A percentile compares a stretch with the other conserved stretches of the same genome.
Evolutionary conservation across 169 alveolate genomes (phyloP).

Genomic region (Cryptosporidium viatorum): DNA sequence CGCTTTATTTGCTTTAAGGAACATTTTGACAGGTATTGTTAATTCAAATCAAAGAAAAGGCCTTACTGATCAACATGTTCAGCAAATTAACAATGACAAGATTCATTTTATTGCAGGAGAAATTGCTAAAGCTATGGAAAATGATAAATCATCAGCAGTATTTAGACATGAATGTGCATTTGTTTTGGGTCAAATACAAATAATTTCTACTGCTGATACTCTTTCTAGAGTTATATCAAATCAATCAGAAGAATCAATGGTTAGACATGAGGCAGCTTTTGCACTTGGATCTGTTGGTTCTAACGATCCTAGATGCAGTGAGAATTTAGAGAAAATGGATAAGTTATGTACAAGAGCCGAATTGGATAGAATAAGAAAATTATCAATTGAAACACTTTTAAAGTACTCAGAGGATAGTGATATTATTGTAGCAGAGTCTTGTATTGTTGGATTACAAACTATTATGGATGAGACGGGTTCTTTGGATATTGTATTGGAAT

Average conservation of each 20-base stretch:
- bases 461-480: slow-evolving; percentile 79
- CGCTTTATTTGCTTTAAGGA: slow-evolving; percentile 84
- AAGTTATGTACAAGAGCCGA: background rate
- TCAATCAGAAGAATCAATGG: slow-evolving; percentile 87
- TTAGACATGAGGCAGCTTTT: slow-evolving; percentile 92
- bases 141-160: slow-evolving; percentile 86
- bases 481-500: slow-evolving; percentile 7
- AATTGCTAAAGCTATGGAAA: slow-evolving; percentile 85
- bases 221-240: slow-evolving; percentile 79
- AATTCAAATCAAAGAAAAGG: slow-evolving; percentile 41
- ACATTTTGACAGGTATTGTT: slow-evolving; percentile 75
- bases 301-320: slow-evolving; percentile 71
- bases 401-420: slow-evolving; percentile 76
- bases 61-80: slow-evolving; percentile 27
- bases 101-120: slow-evolving; percentile 39
- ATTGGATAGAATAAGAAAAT: slow-evolving; percentile 14
- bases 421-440: slow-evolving; percentile 81
- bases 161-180: slow-evolving; percentile 93
- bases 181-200: slow-evolving; percentile 91
- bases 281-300: slow-evolving; percentile 91
- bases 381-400: slow-evolving; percentile 74
- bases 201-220: slow-evolving; percentile 80
- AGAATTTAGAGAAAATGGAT: background rate
- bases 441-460: slow-evolving; percentile 82
- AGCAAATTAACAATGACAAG: background rate